Conservation (phyloP, 176 grass and related monocot genomes). For the Lolium rigidum region DNA sequence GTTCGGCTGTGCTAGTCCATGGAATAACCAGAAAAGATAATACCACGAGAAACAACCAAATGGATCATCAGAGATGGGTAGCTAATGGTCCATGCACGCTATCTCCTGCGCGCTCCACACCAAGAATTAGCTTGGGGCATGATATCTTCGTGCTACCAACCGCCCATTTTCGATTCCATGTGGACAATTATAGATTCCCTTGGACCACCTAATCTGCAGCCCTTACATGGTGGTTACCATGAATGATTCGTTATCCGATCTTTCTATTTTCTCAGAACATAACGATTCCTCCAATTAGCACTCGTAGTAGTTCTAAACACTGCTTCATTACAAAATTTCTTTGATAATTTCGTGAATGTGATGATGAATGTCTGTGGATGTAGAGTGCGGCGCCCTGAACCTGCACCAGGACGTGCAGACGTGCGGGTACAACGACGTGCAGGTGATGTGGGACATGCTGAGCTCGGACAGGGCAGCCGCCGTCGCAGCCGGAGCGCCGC, state of each 20-base stretch:
- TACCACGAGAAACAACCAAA: constrained; percentile 34
- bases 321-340: background rate
- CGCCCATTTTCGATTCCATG: background rate
- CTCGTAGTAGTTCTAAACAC: background rate
- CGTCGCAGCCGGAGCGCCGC: background rate
- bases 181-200: background rate
- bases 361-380: constrained; percentile 1
- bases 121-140: constrained; percentile 18
- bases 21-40: background rate
- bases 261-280: background rate
- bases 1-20: background rate
- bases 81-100: constrained; percentile 37
- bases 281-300: background rate
- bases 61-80: background rate
- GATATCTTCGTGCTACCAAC: constrained; percentile 34
- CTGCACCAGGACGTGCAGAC: constrained; percentile 94
- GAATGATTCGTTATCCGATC: background rate
- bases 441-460: constrained; percentile 98
- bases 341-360: background rate
- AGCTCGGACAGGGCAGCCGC: constrained; percentile 57
- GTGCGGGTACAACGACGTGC: constrained; percentile 92
- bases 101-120: constrained; percentile 9
- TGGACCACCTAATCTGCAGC: constrained; percentile 56
- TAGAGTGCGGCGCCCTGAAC: constrained; percentile 78
- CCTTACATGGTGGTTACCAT: constrained; percentile 15